Conservation (phyloP, 768 basidiomycete species). For the Auricularia cornea region DNA sequence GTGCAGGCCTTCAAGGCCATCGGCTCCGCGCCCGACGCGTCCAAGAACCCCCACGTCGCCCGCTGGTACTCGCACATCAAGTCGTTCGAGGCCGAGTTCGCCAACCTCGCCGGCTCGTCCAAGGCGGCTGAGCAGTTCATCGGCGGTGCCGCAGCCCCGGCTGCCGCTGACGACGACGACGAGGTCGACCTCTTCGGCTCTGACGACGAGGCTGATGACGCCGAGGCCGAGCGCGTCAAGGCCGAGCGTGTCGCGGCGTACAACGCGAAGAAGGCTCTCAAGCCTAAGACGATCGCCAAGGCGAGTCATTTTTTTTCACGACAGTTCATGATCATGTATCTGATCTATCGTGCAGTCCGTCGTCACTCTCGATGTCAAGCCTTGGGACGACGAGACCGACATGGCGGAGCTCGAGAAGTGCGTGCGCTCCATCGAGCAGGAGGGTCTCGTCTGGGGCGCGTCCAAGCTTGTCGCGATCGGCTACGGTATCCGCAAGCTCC, state of each 20-base stretch:
- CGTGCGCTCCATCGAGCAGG: conserved; percentile 80
- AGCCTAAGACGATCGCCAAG: conserved; percentile 84
- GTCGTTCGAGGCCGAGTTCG: conserved; percentile 74
- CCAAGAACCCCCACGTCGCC: conserved; percentile 61
- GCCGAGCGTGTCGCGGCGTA: conserved; percentile 91
- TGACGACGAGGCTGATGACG: conserved; percentile 66
- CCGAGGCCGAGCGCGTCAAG: conserved; percentile 80
- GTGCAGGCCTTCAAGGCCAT: conserved; percentile 85
- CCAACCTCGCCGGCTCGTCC: conserved; percentile 75
- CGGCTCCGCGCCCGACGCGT: conserved; percentile 52
- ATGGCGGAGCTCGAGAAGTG: conserved; percentile 77
- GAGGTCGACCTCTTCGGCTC: conserved; percentile 84
- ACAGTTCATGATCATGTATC: too few relatives aligned
- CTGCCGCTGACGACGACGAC: conserved; percentile 52
- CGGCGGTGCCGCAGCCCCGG: conserved; percentile 40
- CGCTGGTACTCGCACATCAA: conserved; percentile 95
- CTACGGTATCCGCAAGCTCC: conserved; percentile 91
- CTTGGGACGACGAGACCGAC: conserved; percentile 99
- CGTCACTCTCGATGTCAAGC: conserved; percentile 96
- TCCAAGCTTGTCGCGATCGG: conserved; percentile 90
- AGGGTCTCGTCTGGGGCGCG: conserved; percentile 93
- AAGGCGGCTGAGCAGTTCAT: conserved; percentile 69
- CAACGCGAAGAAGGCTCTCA: conserved; percentile 85
- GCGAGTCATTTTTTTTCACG: conserved; percentile 42
- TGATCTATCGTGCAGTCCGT: conserved; percentile 82